Base-by-base conservation (phyloP, 306 rosid genomes). In the Malus domestica region DNA sequence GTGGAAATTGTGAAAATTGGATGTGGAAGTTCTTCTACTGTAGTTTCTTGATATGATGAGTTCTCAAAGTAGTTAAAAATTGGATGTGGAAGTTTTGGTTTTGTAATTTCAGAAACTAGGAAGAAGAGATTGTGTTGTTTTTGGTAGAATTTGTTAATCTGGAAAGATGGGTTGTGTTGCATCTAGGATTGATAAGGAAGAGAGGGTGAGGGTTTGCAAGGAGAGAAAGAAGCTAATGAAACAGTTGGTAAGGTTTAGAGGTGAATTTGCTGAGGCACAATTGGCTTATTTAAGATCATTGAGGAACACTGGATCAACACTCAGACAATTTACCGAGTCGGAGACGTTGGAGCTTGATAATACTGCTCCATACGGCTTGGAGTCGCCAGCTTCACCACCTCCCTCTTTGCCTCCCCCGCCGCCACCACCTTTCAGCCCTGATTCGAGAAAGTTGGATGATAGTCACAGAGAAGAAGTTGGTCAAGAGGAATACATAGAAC, bases 311-410 rank as follows among this genome's bases (percentile, higher is more conserved):
- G 99, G 99, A 44, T 86, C 81, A 3, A 88, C 99, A 25, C 98
- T 95, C 58, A 76, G 96, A 76, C 99, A 95, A 70, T 89, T 95
- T 80, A 90, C 97, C 0, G 99, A 95, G 45, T 89, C 98, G 0
- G 99, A 90, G 61, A 77, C 83, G 5, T 80, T 95, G 71, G 98
- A 95, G 72, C 81, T 88, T 18, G 99, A 95, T 68, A 84, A 92
- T 68, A 84, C 65, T 78, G 64, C 72, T 51, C 61, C 78, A 38
- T 78, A 81, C 66, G 89, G 70, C 77, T 32, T 86, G 73, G 82
- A 77, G 5, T 80, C 69, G 38, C 90, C 92, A 32, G 78, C 91
- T 25, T 89, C 96, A 29, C 91, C 95, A 3, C 84, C 84, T 2
- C 83, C 83, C 20, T 80, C 78, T 6, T 82, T 85, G 72, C 93